These are phyloP conservation scores for Globisporangium polare DNA, from an alignment of 352 stramenopile species.

Conservation along the genomic window DNA sequence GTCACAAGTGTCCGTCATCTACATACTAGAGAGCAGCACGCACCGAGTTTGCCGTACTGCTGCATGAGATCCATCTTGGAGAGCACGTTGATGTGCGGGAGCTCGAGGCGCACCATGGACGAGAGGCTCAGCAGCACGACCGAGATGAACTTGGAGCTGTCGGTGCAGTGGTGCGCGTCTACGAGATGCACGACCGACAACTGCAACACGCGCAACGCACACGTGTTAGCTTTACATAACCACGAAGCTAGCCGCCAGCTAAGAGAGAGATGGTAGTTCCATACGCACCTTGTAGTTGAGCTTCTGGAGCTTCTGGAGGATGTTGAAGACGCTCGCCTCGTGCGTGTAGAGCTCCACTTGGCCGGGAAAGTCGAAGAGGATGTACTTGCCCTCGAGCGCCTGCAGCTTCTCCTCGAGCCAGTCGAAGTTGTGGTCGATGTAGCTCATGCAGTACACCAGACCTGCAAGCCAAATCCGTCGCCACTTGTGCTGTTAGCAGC, in stretches of 20 bases:
- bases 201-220: slow-evolving; percentile 17
- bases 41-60: slow-evolving; percentile 83
- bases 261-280: neutral
- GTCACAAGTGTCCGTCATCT: slow-evolving; percentile 1
- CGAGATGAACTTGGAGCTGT: slow-evolving; percentile 98
- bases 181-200: slow-evolving; percentile 94
- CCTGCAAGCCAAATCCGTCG: slow-evolving; percentile 23
- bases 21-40: neutral
- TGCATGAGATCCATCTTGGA: slow-evolving; percentile 99
- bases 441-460: slow-evolving; percentile 99
- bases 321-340: slow-evolving; percentile 94
- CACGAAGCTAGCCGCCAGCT: neutral
- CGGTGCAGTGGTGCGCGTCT: slow-evolving; percentile 91
- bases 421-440: slow-evolving; percentile 97
- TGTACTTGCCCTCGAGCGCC: slow-evolving; percentile 87
- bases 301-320: slow-evolving; percentile 94
- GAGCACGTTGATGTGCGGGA: slow-evolving; percentile 98
- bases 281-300: slow-evolving; percentile 72
- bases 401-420: slow-evolving; percentile 95
- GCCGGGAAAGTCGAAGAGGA: slow-evolving; percentile 98
- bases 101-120: slow-evolving; percentile 97
- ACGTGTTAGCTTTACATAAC: neutral
- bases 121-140: slow-evolving; percentile 95
- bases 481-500: neutral
- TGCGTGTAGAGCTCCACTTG: slow-evolving; percentile 99